Evolutionary conservation across 192 early-diverging fungal species (phyloP), one percentile per base, ranked within the genome.

Genomic region (Pilaira anomala): DNA sequence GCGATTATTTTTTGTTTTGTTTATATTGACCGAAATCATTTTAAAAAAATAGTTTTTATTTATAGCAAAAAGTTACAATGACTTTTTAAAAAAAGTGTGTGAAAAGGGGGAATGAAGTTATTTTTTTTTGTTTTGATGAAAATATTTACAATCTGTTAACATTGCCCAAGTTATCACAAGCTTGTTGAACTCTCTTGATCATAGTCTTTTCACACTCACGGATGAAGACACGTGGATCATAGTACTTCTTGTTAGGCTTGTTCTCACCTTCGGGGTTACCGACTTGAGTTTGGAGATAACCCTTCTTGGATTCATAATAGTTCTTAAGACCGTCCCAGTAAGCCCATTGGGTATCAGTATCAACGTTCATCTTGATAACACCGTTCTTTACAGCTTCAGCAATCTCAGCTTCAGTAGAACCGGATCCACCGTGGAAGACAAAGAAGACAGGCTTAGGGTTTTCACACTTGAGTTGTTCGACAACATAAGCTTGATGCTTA

Each of bases 281-380:
- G 60, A 97, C 93, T 81, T 97, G 95, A n/a, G 82, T 78, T 80
- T 93, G 87, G 63, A 97, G 85, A 71, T 95, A 92, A 40, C 68
- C 89, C 82, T 94, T 90, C 86, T 96, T 88, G 62, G 67, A 67
- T 64, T 95, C 87, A 77, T 94, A 91, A 77, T 91, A 97, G 70
- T 89, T 78, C 56, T 82, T 83, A 69, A 97, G 85, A 67, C 95
- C 93, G 42, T 78, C 71, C 81, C 91, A 93, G 85, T 96, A 97
- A 36, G 94, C 93, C 89, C 89, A 97, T 82, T 97, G 95, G 46
- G 95, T 97, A 74, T 97, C 95, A 62, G 95, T 98, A 75, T 98
- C 95, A 74, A 98, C 93, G 81, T 98, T 98, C 95, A 98, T 98
- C 91, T 98, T 98, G 79, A 98, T 83, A 25, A 96, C 94, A 73